A percentile compares a stretch with the other conserved stretches of the same genome.
phyloP scores from a whole-genome alignment of 306 rosid species.

The Lathyrus oleraceus region DNA sequence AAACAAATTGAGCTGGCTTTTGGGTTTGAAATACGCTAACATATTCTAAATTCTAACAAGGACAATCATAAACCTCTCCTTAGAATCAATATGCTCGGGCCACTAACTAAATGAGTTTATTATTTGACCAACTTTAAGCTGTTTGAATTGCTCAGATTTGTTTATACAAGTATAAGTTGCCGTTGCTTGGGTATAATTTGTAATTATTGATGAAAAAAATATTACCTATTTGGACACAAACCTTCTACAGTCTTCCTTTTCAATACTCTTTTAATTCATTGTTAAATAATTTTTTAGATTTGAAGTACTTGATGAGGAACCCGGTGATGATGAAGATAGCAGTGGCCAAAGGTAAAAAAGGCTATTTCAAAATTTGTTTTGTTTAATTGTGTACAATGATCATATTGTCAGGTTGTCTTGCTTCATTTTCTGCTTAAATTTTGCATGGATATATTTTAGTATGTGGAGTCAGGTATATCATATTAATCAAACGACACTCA shows the following conservation, averaged over 20 bases:
- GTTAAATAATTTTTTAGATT: constrained; percentile 57
- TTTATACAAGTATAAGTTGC: constrained; percentile 9
- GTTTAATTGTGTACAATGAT: constrained; percentile 7
- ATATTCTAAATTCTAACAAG: neutral
- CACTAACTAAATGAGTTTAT: constrained; percentile 29
- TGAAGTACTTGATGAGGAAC: constrained; percentile 96
- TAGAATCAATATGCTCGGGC: neutral
- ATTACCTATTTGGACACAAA: neutral
- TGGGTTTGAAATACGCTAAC: neutral
- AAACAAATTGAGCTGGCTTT: neutral
- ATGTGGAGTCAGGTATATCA: neutral
- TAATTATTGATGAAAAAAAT: neutral
- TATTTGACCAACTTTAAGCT: constrained; percentile 16
- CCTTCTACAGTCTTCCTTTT: constrained; percentile 12
- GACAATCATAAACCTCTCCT: neutral
- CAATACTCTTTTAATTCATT: constrained; percentile 21
- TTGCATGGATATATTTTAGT: constrained; percentile 13
- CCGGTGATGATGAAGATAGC: constrained; percentile 92
- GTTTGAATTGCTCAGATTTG: constrained; percentile 6
- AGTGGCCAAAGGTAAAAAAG: constrained; percentile 69
- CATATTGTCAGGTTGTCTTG: constrained; percentile 3
- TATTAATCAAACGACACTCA: neutral
- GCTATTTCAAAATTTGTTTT: neutral
- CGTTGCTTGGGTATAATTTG: constrained; percentile 1
- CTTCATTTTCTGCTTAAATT: constrained; percentile 7